These are phyloP conservation scores for Mycena kentingensis DNA, from an alignment of 768 basidiomycete genomes.

Conservation along the genomic window DNA sequence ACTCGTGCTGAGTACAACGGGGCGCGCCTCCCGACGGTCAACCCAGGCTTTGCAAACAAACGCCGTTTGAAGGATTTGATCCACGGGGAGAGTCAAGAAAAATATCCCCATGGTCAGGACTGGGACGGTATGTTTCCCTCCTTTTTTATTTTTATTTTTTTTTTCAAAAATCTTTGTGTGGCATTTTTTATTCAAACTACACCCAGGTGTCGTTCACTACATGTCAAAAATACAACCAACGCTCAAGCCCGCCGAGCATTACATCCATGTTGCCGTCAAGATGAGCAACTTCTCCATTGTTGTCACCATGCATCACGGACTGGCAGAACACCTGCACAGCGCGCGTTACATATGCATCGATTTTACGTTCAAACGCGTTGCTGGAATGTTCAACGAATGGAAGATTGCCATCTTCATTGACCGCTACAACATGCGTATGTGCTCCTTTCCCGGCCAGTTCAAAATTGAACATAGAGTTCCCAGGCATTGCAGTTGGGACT, in stretches of 20 bases:
- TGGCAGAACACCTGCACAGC: constrained; percentile 9
- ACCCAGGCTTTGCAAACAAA: background rate
- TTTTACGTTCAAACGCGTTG: constrained; percentile 26
- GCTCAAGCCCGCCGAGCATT: background rate
- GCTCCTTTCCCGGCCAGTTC: background rate
- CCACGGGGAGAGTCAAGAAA: background rate
- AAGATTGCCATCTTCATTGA: constrained; percentile 18
- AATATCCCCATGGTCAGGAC: constrained; percentile 1
- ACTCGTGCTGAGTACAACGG: background rate
- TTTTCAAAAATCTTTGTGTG: background rate
- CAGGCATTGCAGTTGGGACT: constrained; percentile 21
- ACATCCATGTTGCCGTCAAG: background rate
- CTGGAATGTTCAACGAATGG: constrained; percentile 25
- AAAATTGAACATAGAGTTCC: background rate
- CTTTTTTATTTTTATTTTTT: background rate
- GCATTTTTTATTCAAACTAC: too few species aligned
- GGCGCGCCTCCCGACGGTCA: background rate
- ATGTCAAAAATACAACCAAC: background rate
- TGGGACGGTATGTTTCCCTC: background rate
- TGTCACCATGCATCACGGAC: constrained; percentile 2
- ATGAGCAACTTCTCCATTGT: background rate
- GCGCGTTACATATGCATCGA: constrained; percentile 15
- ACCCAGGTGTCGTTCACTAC: background rate
- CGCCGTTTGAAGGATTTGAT: background rate
- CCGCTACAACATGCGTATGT: constrained; percentile 13